phyloP scores from a whole-genome alignment of 306 rosid genomes.

The Prosopis cineraria region DNA sequence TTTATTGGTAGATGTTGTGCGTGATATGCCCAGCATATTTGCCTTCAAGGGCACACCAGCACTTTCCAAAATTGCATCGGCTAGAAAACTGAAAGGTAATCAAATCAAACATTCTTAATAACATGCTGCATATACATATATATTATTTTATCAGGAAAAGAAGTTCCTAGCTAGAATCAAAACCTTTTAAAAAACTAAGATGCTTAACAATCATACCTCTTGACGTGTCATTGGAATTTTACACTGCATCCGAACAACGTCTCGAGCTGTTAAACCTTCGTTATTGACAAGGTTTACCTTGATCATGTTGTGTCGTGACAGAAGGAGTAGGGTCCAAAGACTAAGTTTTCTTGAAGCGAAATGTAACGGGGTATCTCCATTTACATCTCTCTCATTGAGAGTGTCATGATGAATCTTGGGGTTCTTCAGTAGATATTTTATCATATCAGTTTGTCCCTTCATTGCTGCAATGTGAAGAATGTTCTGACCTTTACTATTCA shows the following conservation, averaged over 20 bases:
- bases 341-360: not conserved
- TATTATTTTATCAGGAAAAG: too few species aligned
- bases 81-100: not conserved
- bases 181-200: too few species aligned
- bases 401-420: not conserved
- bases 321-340: not conserved
- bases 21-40: not conserved
- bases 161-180: too few species aligned
- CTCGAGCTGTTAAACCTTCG: not conserved
- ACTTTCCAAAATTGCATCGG: not conserved
- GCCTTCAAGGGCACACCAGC: not conserved
- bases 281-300: not conserved
- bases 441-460: not conserved
- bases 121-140: too few species aligned
- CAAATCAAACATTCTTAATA: not conserved
- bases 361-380: conserved; percentile 4
- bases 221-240: not conserved
- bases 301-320: too few species aligned
- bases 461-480: conserved; percentile 38
- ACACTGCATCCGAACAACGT: not conserved
- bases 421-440: not conserved
- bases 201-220: not conserved
- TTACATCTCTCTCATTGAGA: not conserved
- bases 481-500: not conserved
- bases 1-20: not conserved